Evolutionary conservation across 257 asterid genomes (phyloP).

Genomic region (Echites panduratus): DNA sequence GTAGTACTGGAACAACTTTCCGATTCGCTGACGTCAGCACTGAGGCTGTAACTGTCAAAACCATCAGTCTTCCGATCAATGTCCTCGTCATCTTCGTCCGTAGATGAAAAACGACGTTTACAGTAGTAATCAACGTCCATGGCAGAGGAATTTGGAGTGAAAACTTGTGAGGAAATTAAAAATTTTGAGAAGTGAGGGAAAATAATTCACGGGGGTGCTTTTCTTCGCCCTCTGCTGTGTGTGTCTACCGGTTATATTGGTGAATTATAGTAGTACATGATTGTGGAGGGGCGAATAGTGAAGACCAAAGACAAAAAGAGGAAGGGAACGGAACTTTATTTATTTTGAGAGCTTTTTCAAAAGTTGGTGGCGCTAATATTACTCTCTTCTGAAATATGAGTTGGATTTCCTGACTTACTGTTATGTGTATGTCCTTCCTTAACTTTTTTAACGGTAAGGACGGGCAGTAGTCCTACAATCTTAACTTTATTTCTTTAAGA

Average conservation of each 20-base stretch:
- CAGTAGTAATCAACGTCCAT: conserved; percentile 1
- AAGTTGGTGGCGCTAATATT: neutral
- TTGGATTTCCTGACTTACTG: neutral
- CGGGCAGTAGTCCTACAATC: no score
- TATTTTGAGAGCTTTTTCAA: neutral
- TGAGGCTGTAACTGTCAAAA: conserved; percentile 58
- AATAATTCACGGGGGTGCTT: neutral
- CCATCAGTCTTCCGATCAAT: conserved; percentile 41
- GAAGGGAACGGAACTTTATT: neutral
- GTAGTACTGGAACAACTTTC: conserved; percentile 64
- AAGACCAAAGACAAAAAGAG: neutral
- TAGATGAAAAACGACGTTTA: neutral
- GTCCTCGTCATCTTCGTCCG: neutral
- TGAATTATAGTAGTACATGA: neutral
- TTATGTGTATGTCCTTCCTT: no score
- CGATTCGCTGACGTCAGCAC: conserved; percentile 94
- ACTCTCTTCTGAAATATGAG: neutral
- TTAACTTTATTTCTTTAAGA: no score
- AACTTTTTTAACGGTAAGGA: neutral
- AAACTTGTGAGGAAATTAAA: neutral
- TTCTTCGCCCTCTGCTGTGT: neutral
- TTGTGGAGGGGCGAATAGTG: neutral
- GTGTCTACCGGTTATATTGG: neutral
- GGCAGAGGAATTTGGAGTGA: neutral
- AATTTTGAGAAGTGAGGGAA: neutral